phyloP scores from a whole-genome alignment of 768 basidiomycete genomes.

The Fibroporia radiculosa region DNA sequence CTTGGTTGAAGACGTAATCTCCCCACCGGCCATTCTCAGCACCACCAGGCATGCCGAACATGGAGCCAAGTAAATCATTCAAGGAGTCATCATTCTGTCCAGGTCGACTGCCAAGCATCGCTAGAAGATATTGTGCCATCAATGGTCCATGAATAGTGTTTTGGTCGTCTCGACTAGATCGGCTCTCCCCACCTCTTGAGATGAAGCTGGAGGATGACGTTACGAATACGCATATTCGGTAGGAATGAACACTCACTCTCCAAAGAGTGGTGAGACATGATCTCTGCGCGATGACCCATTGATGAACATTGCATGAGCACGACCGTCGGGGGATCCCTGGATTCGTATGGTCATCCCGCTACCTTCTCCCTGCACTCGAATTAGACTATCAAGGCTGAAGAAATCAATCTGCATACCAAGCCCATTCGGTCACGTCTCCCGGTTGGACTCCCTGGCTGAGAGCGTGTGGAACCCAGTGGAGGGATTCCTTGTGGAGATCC shows the following conservation, averaged over 20 bases:
- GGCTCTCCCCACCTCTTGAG: slow-evolving; percentile 3
- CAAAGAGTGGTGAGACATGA: slow-evolving; percentile 7
- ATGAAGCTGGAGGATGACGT: slow-evolving; percentile 37
- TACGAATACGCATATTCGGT: slow-evolving; percentile 18
- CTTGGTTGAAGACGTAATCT: slow-evolving; percentile 89
- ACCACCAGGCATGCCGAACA: slow-evolving; percentile 21
- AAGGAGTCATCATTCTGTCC: slow-evolving; percentile 35
- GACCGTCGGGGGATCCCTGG: slow-evolving; percentile 15
- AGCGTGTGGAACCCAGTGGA: slow-evolving; percentile 3
- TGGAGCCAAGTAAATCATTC: slow-evolving; percentile 33
- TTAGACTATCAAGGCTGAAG: not conserved
- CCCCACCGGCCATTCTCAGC: slow-evolving; percentile 61
- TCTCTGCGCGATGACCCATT: slow-evolving; percentile 19
- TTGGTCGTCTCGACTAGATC: slow-evolving; percentile 16
- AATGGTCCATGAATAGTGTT: slow-evolving; percentile 46
- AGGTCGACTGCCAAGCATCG: slow-evolving; percentile 40
- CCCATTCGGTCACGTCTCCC: not conserved
- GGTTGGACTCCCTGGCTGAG: not conserved
- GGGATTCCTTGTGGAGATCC: not conserved
- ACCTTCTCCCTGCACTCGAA: slow-evolving; percentile 3
- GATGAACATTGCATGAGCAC: slow-evolving; percentile 28
- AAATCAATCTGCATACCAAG: not conserved
- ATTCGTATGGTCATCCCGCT: slow-evolving; percentile 15
- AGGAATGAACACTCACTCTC: slow-evolving; percentile 10
- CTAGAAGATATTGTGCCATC: slow-evolving; percentile 68